Conservation (phyloP, 225 moss, liverwort and hornwort species). For the Physcomitrium patens region DNA sequence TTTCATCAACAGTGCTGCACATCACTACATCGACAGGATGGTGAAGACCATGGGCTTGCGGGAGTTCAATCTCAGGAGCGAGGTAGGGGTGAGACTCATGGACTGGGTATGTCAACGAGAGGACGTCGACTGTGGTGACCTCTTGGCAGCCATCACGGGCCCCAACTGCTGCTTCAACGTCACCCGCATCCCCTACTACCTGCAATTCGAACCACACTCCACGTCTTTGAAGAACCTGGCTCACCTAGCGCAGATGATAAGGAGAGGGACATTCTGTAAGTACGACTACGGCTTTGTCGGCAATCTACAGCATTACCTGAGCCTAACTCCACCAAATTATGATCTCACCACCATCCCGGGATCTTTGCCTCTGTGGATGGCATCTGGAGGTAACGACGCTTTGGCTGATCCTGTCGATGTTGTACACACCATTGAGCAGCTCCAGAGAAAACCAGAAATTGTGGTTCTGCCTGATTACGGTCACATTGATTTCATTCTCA, state of each 20-base stretch:
- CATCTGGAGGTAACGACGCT: constrained; percentile 86
- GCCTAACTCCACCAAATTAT: constrained; percentile 67
- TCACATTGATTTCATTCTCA: constrained; percentile 86
- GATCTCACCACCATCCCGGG: constrained; percentile 61
- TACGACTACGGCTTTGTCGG: constrained; percentile 90
- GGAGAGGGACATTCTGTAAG: constrained; percentile 75
- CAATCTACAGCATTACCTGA: constrained; percentile 74
- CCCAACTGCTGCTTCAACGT: constrained; percentile 95
- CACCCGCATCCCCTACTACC: constrained; percentile 79
- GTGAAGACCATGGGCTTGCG: constrained; percentile 76
- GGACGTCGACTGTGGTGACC: constrained; percentile 78
- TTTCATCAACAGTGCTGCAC: constrained; percentile 77
- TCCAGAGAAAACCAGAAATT: constrained; percentile 56
- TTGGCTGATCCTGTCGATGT: constrained; percentile 78
- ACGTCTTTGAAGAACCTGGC: constrained; percentile 92
- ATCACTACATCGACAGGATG: constrained; percentile 81
- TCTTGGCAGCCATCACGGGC: constrained; percentile 83
- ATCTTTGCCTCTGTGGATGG: constrained; percentile 81
- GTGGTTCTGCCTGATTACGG: constrained; percentile 73
- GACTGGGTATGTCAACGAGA: constrained; percentile 72
- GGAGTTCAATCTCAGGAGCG: constrained; percentile 84
- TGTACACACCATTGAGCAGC: constrained; percentile 61
- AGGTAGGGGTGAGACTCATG: constrained; percentile 72
- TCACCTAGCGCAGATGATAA: constrained; percentile 94
- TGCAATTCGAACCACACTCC: constrained; percentile 91